These are phyloP conservation scores for Xylaria flabelliformis DNA, from an alignment of 495 filamentous ascomycete genomes.

Conservation along the genomic window DNA sequence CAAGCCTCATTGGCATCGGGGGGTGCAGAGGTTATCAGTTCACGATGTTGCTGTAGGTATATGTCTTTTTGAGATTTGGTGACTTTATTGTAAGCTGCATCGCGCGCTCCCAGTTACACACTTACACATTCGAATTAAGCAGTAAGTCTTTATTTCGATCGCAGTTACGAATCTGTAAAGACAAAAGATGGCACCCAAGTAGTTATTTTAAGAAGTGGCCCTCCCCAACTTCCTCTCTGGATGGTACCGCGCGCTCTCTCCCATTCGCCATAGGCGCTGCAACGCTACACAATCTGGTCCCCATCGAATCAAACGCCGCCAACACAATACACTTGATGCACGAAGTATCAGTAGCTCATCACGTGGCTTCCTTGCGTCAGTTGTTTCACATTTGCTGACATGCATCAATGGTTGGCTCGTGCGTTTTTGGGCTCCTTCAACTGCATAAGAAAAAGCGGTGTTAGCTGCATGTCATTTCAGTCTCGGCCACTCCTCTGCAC, in stretches of 20 bases:
- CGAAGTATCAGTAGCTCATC: slow-evolving; percentile 16
- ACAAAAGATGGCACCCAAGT: neutral
- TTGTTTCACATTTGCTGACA: slow-evolving; percentile 29
- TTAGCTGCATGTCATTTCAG: slow-evolving; percentile 25
- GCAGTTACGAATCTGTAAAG: neutral
- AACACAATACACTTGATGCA: slow-evolving; percentile 20
- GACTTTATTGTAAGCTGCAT: neutral
- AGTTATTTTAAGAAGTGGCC: slow-evolving; percentile 2
- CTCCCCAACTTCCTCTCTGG: neutral
- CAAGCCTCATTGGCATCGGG: neutral
- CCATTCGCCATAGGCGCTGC: slow-evolving; percentile 14
- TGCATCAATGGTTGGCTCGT: slow-evolving; percentile 26
- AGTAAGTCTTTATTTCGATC: neutral
- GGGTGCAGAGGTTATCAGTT: neutral
- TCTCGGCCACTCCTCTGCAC: slow-evolving; percentile 10
- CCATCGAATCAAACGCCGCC: slow-evolving; percentile 20
- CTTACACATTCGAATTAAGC: neutral
- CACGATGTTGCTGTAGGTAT: neutral
- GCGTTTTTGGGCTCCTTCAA: slow-evolving; percentile 10
- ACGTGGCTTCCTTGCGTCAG: slow-evolving; percentile 24
- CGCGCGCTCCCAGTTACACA: neutral
- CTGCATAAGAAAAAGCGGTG: slow-evolving; percentile 23
- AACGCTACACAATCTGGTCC: slow-evolving; percentile 7
- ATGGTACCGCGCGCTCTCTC: slow-evolving; percentile 7
- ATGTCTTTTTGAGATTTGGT: neutral